Evolutionary conservation across 495 filamentous ascomycete species (phyloP).

Genomic region (Aspergillus baeticus): DNA sequence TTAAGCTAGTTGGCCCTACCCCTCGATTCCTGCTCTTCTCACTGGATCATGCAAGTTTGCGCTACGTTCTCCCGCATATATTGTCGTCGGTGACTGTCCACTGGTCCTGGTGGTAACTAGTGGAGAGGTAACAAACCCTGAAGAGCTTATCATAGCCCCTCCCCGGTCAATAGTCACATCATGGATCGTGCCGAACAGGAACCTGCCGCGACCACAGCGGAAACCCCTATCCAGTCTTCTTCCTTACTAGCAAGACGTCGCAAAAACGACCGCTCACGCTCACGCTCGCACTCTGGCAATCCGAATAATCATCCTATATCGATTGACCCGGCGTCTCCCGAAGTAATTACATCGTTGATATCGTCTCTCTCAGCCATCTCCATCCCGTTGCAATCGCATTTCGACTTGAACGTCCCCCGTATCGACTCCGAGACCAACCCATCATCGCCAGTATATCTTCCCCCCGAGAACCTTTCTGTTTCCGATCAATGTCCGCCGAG

Average conservation of each 20-base stretch:
- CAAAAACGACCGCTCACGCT: conserved; percentile 39
- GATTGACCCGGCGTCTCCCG: conserved; percentile 69
- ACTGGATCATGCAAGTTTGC: conserved; percentile 28
- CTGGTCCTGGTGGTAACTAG: conserved; percentile 8
- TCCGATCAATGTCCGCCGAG: conserved; percentile 25
- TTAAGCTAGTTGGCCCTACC: conserved; percentile 17
- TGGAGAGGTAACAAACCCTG: conserved; percentile 12
- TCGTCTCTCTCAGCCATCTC: conserved; percentile 88
- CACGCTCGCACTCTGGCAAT: conserved; percentile 30
- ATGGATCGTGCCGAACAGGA: conserved; percentile 35
- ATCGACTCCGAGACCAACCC: conserved; percentile 49
- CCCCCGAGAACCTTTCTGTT: conserved; percentile 31
- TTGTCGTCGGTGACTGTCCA: conserved; percentile 20
- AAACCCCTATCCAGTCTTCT: conserved; percentile 35
- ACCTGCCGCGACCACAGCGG: conserved; percentile 22
- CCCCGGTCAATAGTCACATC: conserved; percentile 29
- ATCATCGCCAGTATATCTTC: conserved; percentile 43
- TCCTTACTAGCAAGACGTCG: conserved; percentile 33
- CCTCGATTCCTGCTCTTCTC: conserved; percentile 15
- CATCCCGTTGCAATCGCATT: conserved; percentile 67
- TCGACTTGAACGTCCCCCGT: conserved; percentile 57
- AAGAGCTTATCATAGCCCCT: conserved; percentile 13
- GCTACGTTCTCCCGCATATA: conserved; percentile 23
- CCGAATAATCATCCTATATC: conserved; percentile 23
- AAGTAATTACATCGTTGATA: conserved; percentile 92